Base-by-base conservation (phyloP, 371 early-diverging fungal species). In the Synchytrium microbalum region DNA sequence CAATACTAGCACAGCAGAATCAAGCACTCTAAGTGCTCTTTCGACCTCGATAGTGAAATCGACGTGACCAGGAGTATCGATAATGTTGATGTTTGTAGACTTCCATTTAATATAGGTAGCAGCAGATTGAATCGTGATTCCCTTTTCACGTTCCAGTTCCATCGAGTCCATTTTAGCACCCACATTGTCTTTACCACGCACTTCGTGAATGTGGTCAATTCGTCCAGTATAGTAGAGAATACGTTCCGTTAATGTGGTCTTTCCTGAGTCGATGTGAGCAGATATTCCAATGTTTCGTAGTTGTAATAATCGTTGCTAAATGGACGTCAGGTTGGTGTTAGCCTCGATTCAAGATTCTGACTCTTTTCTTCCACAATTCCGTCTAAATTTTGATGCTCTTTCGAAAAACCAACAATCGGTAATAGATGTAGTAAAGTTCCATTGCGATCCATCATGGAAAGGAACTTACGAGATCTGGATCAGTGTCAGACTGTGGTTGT, bases 121-220 rank as follows among this genome's bases (percentile, higher is more conserved):
- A 0, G 98, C 98, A 2, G 92, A 89, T 59, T 91, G 91, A 68
- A 98, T 97, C 0, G 98, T 97, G 58, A 98, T 23, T 30, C 93
- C 95, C 80, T 93, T 92, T 75, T 96, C 97, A 68, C 96, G 84
- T 79, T 98, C 98, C 54, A 95, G 83, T 58, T 96, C 96, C 96
- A 98, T 96, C 57, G 92, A 95, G 77, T 98, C 98, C 97, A 98
- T 96, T 73, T 92, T 96, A 24, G 98, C 98, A 62, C 98, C 98
- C 26, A 96, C 95, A 73, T 89, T 88, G 77, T 98, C 96, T 75
- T 90, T 92, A 58, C 96, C 96, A 64, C 93, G 90, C 53, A 98
- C 98, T 73, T 96, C 96, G 75, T 95, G 96, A 67, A 96, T 95
- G 67, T 90, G 89, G 74, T 91, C 86, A 77, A 98, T 98, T 63